These are phyloP conservation scores for Boletus semigastroideus DNA, from an alignment of 1,284 basidiomycete species.

Conservation along the genomic window DNA sequence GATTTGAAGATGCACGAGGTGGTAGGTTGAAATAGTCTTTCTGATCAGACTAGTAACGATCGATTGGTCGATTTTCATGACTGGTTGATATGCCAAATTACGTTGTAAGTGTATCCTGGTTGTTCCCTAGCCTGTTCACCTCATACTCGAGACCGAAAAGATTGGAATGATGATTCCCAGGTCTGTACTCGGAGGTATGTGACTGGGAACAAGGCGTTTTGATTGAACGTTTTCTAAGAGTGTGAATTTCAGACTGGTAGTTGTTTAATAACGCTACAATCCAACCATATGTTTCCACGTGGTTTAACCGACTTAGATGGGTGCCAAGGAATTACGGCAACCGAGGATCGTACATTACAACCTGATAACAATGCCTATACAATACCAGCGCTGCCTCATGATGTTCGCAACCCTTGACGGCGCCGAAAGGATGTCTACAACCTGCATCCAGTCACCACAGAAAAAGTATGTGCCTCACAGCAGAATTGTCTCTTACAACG, in stretches of 20 bases:
- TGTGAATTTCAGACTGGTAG: not conserved
- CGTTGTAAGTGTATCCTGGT: slow-evolving; percentile 41
- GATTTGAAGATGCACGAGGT: slow-evolving; percentile 64
- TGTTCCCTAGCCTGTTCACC: not conserved
- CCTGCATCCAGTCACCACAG: too few relatives aligned
- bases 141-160: slow-evolving; percentile 9
- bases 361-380: too few relatives aligned
- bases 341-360: too few relatives aligned
- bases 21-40: slow-evolving; percentile 37
- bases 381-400: too few relatives aligned
- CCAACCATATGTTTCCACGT: not conserved
- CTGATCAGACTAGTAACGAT: not conserved
- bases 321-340: not conserved
- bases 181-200: slow-evolving; percentile 20
- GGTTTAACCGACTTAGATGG: not conserved
- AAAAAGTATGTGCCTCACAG: too few relatives aligned
- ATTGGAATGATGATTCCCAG: slow-evolving; percentile 35
- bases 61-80: not conserved
- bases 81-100: slow-evolving; percentile 71
- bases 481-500: too few relatives aligned
- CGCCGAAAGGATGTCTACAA: too few relatives aligned
- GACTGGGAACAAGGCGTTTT: not conserved
- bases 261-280: not conserved
- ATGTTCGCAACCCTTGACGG: too few relatives aligned
- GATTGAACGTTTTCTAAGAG: not conserved